Evolutionary conservation across 441 rosid species (phyloP), one percentile per base, ranked within the genome.

Genomic region (Daphne laureola): DNA sequence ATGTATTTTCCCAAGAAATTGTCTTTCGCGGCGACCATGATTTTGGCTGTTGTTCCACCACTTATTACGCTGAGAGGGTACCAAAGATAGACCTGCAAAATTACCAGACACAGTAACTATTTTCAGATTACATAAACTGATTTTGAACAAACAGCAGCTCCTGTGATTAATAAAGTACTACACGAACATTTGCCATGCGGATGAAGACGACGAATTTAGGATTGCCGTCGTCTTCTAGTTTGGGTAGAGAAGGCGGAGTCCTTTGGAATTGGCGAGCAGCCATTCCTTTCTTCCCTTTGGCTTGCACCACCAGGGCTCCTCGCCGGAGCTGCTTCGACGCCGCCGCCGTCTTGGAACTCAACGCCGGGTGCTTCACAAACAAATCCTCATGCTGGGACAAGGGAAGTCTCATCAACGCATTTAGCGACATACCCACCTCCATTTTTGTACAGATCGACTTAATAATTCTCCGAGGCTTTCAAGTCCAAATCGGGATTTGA

Each of bases 21-120:
- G 51, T 88, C 94, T 69, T 88, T 92, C 0, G 95, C 98, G 13
- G 96, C 93, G 61, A 91, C 89, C 93, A 88, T 86, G 73, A 88
- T 84, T 67, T 91, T 91, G 1, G 96, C 98, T 51, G 98, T 91
- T 41, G 98, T 88, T 43, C 98, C 98, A 16, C 95, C 98, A 0
- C 83, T 62, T 54, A 92, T 59, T 42, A 92, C 26, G 70, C 93
- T 91, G 2, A 88, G 78, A 7, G 98, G 98, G 53, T 86, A 91
- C 98, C 96, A 91, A 40, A 88, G 74, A 68, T 86, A 68, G 54
- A 91, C 86, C 98, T 91, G 78, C 49, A 61, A 35, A 67, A 58
- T 21, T 21, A 21, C 47, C 14, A 63, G 44, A 38, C 16, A 21
- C 38, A 21, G 25, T 4, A 2, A 21, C 25, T n/a, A n/a, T n/a